These are phyloP conservation scores for Peronospora farinosa DNA, from an alignment of 352 stramenopile genomes.

Conservation along the genomic window DNA sequence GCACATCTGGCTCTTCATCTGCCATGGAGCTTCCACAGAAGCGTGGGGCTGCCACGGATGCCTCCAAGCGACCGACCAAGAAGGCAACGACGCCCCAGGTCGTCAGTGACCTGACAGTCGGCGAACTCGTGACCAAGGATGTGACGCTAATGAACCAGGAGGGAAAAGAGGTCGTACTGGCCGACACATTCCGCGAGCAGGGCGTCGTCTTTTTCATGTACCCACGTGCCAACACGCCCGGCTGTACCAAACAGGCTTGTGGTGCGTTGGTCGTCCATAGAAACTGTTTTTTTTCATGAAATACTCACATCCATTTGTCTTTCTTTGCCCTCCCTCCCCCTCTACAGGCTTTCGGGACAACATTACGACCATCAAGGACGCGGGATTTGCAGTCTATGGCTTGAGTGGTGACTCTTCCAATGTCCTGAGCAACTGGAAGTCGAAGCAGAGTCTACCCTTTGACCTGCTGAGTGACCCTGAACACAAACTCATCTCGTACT, in stretches of 20 bases:
- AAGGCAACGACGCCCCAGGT: slow-evolving; percentile 51
- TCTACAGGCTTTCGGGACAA: slow-evolving; percentile 75
- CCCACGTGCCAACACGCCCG: slow-evolving; percentile 76
- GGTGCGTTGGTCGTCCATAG: slow-evolving; percentile 26
- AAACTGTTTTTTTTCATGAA: slow-evolving; percentile 16
- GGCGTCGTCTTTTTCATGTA: slow-evolving; percentile 89
- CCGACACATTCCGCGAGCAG: slow-evolving; percentile 67
- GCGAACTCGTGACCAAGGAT: slow-evolving; percentile 46
- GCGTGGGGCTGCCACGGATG: slow-evolving; percentile 15
- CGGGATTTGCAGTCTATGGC: slow-evolving; percentile 74
- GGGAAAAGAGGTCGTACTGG: slow-evolving; percentile 43
- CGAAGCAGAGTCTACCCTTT: slow-evolving; percentile 68
- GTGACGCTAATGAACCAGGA: slow-evolving; percentile 75
- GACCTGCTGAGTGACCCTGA: slow-evolving; percentile 78
- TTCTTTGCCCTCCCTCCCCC: slow-evolving; percentile 7
- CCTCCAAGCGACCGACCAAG: slow-evolving; percentile 30
- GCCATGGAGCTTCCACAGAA: slow-evolving; percentile 28
- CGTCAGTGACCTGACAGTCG: slow-evolving; percentile 40
- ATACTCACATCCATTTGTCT: slow-evolving; percentile 4
- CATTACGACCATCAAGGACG: slow-evolving; percentile 73
- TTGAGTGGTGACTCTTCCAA: slow-evolving; percentile 74
- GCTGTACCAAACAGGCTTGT: slow-evolving; percentile 85
- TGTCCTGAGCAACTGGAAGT: slow-evolving; percentile 69
- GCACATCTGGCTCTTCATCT: slow-evolving; percentile 27
- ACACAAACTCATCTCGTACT: slow-evolving; percentile 82